phyloP scores from a whole-genome alignment of 2,329 filamentous ascomycete species.

The Fusarium gaditjirri region DNA sequence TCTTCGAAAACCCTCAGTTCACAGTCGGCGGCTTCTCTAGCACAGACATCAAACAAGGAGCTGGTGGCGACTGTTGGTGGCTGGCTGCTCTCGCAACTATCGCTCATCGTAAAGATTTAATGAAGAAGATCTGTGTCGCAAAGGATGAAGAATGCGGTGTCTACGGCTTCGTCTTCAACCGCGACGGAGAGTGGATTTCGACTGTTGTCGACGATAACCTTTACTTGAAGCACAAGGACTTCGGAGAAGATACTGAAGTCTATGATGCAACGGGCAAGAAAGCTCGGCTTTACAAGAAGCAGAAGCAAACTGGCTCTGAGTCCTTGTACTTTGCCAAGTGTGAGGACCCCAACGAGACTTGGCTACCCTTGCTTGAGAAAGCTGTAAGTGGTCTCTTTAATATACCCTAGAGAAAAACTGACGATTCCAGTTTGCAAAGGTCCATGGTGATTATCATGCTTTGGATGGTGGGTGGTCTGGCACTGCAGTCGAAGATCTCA shows the following conservation, averaged over 20 bases:
- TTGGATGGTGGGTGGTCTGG: conserved; percentile 74
- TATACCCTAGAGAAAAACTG: neutral
- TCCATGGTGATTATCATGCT: conserved; percentile 76
- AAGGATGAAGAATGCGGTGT: conserved; percentile 75
- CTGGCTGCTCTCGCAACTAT: conserved; percentile 76
- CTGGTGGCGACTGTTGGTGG: conserved; percentile 77
- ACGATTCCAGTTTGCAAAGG: conserved; percentile 70
- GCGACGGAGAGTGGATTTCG: conserved; percentile 77
- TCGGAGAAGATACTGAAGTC: conserved; percentile 54
- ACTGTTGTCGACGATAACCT: conserved; percentile 77
- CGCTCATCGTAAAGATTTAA: conserved; percentile 71
- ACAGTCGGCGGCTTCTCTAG: conserved; percentile 54
- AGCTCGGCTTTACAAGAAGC: conserved; percentile 68
- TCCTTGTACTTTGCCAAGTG: conserved; percentile 78
- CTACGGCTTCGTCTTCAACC: conserved; percentile 78
- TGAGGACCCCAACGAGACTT: conserved; percentile 75
- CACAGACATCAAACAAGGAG: conserved; percentile 56
- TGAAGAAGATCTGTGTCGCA: conserved; percentile 74
- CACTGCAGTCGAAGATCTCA: conserved; percentile 60
- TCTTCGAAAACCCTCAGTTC: conserved; percentile 55
- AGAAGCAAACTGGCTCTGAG: conserved; percentile 74
- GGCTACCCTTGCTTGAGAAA: conserved; percentile 79
- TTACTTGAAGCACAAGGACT: conserved; percentile 47
- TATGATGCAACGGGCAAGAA: conserved; percentile 59
- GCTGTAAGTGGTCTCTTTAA: conserved; percentile 52